phyloP scores from a whole-genome alignment of 192 early-diverging fungal genomes.

The Backusella circina region DNA sequence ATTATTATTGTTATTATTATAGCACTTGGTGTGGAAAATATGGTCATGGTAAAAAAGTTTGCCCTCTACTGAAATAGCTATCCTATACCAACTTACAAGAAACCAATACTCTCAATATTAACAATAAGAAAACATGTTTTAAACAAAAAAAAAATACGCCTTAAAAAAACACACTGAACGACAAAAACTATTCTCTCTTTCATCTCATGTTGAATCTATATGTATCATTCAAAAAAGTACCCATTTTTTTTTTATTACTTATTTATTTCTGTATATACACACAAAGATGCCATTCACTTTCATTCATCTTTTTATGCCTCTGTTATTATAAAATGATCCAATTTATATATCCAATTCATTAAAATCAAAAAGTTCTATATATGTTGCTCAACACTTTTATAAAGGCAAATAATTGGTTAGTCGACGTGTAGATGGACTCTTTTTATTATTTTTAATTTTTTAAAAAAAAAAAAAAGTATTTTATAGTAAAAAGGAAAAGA shows the following conservation, averaged over 20 bases:
- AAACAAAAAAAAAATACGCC: neutral
- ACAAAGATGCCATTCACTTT: neutral
- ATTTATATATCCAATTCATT: neutral
- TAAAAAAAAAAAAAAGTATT: neutral
- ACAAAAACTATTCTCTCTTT: neutral
- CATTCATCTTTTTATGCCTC: neutral
- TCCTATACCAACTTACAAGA: neutral
- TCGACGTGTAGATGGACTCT: no score
- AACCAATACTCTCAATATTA: neutral
- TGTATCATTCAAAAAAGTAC: neutral
- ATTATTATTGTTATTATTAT: neutral
- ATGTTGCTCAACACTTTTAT: neutral
- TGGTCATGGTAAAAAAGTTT: conserved; percentile 13
- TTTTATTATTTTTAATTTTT: no score
- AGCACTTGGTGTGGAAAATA: conserved; percentile 33
- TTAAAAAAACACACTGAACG: neutral
- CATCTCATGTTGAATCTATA: neutral
- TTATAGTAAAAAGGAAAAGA: no score
- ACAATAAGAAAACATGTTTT: neutral
- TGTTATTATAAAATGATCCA: neutral
- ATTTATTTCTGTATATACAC: neutral
- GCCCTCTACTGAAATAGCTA: conserved; percentile 22
- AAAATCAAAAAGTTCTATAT: neutral
- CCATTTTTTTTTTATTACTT: neutral
- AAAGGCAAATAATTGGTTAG: neutral